Evolutionary conservation across 805 yeast species (phyloP).

Genomic region (Kodamaea leandrae): DNA sequence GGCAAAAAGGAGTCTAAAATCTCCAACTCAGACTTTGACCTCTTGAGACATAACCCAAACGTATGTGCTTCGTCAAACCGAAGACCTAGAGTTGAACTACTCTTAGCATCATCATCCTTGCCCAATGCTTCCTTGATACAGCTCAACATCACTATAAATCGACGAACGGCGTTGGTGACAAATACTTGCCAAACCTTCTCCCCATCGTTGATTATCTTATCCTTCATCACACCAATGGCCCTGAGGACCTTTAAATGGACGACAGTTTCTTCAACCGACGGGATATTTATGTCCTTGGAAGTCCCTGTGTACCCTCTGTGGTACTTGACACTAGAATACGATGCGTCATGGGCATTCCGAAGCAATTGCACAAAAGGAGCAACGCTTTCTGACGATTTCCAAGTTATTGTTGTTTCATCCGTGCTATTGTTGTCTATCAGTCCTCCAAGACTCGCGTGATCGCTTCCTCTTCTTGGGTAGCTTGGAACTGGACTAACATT

Average conservation of each 20-base stretch:
- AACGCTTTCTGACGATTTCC: too few relatives aligned
- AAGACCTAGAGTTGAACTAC: too few relatives aligned
- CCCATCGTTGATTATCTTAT: background rate
- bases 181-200: conserved; percentile 22
- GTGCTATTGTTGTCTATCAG: too few relatives aligned
- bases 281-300: background rate
- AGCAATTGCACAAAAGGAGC: background rate
- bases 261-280: background rate
- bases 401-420: too few relatives aligned
- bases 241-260: background rate
- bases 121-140: conserved; percentile 9
- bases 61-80: background rate
- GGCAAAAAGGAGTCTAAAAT: conserved; percentile 13
- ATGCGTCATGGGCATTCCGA: background rate
- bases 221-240: background rate
- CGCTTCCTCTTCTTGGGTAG: too few relatives aligned
- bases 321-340: background rate
- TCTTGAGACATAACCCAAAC: background rate
- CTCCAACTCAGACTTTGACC: background rate
- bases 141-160: conserved; percentile 21
- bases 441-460: too few relatives aligned
- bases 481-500: too few relatives aligned
- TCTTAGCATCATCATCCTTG: background rate
- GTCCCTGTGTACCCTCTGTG: background rate
- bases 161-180: conserved; percentile 21